Percentiles rank a stretch among this genome's conserved stretches.
Evolutionary conservation across 495 filamentous ascomycete genomes (phyloP).

Genomic region (Cryomyces minteri): DNA sequence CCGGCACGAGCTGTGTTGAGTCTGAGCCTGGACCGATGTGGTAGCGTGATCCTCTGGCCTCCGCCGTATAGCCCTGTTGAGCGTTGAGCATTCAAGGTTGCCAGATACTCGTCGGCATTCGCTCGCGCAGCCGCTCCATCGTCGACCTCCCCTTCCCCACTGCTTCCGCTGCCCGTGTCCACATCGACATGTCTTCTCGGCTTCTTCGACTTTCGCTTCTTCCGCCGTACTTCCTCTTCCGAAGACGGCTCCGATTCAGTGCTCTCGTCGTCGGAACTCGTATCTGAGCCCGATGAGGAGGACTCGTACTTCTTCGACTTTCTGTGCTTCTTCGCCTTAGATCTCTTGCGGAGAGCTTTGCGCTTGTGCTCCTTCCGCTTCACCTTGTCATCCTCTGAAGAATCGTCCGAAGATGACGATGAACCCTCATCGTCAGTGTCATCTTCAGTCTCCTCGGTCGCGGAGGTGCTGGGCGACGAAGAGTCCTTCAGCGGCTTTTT

Average conservation of each 20-base stretch:
- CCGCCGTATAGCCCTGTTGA: not conserved
- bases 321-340: conserved; percentile 5
- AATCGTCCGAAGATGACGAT: conserved; percentile 1
- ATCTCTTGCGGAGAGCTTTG: conserved; percentile 5
- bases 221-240: not conserved
- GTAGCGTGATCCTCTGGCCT: not conserved
- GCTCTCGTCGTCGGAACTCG: not conserved
- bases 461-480: not conserved
- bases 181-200: not conserved
- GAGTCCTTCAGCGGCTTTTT: not conserved
- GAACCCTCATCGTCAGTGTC: not conserved
- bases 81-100: not conserved
- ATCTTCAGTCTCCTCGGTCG: not conserved
- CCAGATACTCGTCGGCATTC: not conserved
- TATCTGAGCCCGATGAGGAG: conserved; percentile 4
- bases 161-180: not conserved
- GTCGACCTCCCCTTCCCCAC: not conserved
- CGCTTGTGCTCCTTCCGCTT: conserved; percentile 4
- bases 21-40: not conserved
- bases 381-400: conserved; percentile 2
- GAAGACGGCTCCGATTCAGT: not conserved
- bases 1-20: not conserved
- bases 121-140: not conserved
- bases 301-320: conserved; percentile 5
- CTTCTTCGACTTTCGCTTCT: conserved; percentile 1